Conservation (phyloP, 1,284 basidiomycete genomes). For the Leccinum subrobustum region DNA sequence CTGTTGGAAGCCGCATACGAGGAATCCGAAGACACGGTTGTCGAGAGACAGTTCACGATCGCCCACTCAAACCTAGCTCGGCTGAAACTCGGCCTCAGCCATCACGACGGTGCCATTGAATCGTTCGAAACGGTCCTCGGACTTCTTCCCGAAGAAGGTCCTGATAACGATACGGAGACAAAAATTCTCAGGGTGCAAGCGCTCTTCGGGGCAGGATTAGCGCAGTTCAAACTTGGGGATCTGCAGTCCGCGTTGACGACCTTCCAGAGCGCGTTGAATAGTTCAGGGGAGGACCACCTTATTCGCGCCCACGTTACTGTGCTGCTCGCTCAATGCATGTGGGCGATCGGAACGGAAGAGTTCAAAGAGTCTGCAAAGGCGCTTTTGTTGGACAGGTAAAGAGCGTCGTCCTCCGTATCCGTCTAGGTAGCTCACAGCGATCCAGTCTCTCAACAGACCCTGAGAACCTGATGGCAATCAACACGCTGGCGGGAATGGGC, state of each 20-base stretch:
- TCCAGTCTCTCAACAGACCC: slow-evolving; percentile 64
- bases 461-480: slow-evolving; percentile 77
- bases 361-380: slow-evolving; percentile 75
- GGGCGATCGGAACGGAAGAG: slow-evolving; percentile 77
- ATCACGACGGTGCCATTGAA: slow-evolving; percentile 62
- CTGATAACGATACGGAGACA: slow-evolving; percentile 25
- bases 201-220: slow-evolving; percentile 70
- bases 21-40: slow-evolving; percentile 71
- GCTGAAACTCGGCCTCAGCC: slow-evolving; percentile 59
- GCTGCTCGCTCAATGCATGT: slow-evolving; percentile 76
- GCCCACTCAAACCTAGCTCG: slow-evolving; percentile 85
- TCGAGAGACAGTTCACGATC: slow-evolving; percentile 80
- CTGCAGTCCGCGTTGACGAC: slow-evolving; percentile 61
- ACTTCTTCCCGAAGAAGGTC: slow-evolving; percentile 53
- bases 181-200: slow-evolving; percentile 59
- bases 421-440: slow-evolving; percentile 15
- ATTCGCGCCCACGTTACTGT: slow-evolving; percentile 73
- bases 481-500: slow-evolving; percentile 83
- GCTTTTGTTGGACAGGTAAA: slow-evolving; percentile 83
- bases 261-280: slow-evolving; percentile 68
- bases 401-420: slow-evolving; percentile 5
- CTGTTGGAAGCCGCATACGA: slow-evolving; percentile 90
- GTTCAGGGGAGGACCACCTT: slow-evolving; percentile 45
- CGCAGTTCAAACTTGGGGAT: slow-evolving; percentile 64
- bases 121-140: slow-evolving; percentile 75